Base-by-base conservation (phyloP, 2,329 filamentous ascomycete genomes). In the Exophiala viscosa region DNA sequence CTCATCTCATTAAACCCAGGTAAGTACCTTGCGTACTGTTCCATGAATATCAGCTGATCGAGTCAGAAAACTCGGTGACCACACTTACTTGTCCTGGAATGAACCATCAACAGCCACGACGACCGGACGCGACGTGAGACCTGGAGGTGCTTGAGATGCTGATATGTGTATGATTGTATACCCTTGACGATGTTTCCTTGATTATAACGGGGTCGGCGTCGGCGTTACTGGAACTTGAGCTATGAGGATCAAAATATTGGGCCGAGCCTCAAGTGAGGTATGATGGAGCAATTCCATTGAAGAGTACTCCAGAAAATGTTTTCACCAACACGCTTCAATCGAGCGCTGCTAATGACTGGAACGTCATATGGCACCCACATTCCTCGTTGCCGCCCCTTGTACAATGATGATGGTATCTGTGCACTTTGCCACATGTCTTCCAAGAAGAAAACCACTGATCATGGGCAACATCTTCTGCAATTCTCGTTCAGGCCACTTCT, bases 41-140 rank as follows among this genome's bases (percentile, higher is more conserved):
- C 2, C 28, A 46, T 46, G 42, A 18, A 45, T 43, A 44, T 38
- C 44, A 8, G 33, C 50, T 50, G 38, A 57, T 28, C 6, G 15
- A n/a, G 59, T 45, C 61, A 92, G 93, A 66, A 99, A 97, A 87
- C 82, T 99, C 38, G 93, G 93, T 57, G 93, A 99, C 70, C 93
- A 97, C 71, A 96, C 90, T 7, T 97, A 99, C 69, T 80, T 99
- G 44, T 93, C 89, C 18, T 99, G 93, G 93, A 96, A 97, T 41
- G 75, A 81, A 55, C 47, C 52, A 10, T 77, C 74, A 54, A 78
- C 80, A 41, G 80, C 78, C 54, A 80, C 77, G 14, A 68, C 75
- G 18, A 75, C 75, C 1, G 74, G 73, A 40, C 83, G 84, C 54
- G 82, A 86, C 58, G 79, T 85, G 44, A 61, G 66, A 51, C 66